These are phyloP conservation scores for Verticillium albo-atrum DNA, from an alignment of 2,329 filamentous ascomycete species.

Conservation along the genomic window DNA sequence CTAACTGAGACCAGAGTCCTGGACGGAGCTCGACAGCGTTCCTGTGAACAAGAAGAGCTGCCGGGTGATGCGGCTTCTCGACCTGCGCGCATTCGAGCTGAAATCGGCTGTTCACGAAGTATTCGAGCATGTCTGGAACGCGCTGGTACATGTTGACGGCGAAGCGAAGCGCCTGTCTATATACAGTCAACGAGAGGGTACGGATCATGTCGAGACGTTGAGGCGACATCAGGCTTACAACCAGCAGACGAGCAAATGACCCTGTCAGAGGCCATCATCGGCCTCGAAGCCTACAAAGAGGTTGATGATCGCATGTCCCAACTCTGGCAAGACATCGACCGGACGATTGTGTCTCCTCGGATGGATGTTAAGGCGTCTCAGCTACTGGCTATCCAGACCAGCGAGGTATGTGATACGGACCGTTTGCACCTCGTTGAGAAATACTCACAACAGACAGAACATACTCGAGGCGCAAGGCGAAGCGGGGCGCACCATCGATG, in stretches of 20 bases:
- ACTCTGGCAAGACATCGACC: conserved; percentile 60
- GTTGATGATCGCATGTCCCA: conserved; percentile 54
- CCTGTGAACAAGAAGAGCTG: conserved; percentile 57
- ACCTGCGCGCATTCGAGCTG: conserved; percentile 60
- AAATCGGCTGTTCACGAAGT: conserved; percentile 62
- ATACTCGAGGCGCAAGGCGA: conserved; percentile 37
- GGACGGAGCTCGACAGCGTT: conserved; percentile 53
- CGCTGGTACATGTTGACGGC: conserved; percentile 59
- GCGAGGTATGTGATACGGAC: conserved; percentile 3
- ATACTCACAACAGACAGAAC: conserved; percentile 27
- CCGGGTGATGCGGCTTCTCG: conserved; percentile 60
- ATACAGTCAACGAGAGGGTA: conserved; percentile 45
- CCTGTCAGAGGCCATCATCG: conserved; percentile 49
- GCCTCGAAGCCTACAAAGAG: conserved; percentile 55
- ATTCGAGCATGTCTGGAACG: conserved; percentile 67
- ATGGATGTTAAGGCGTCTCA: conserved; percentile 36
- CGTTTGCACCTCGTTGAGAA: not conserved
- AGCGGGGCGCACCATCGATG: conserved; percentile 39
- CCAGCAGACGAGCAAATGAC: conserved; percentile 44
- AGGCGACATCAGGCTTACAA: conserved; percentile 13
- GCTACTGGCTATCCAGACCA: conserved; percentile 32
- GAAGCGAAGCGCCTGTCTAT: conserved; percentile 53
- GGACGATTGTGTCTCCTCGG: conserved; percentile 56
- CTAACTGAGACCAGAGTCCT: conserved; percentile 41
- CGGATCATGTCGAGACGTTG: not conserved